These are phyloP conservation scores for Psilocybe sp. DNA, from an alignment of 768 basidiomycete species.

Conservation along the genomic window DNA sequence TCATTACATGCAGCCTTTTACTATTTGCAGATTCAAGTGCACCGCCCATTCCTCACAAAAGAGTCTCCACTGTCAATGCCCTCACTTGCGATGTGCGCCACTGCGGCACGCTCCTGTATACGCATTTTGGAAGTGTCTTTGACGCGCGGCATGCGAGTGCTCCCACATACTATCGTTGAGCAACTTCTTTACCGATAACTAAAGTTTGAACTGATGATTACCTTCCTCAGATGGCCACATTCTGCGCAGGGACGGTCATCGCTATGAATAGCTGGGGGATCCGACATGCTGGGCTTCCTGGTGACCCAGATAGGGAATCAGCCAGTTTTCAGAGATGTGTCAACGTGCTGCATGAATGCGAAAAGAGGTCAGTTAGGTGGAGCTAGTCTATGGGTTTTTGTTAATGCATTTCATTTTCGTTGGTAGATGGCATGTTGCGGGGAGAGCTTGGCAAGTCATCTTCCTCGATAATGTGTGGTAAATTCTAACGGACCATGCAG, in stretches of 20 bases:
- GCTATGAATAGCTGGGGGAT: conserved; percentile 56
- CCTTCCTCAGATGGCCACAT: conserved; percentile 25
- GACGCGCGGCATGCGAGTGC: conserved; percentile 18
- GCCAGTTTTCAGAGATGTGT: conserved; percentile 52
- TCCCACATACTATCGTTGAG: conserved; percentile 9
- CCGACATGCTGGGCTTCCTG: conserved; percentile 28
- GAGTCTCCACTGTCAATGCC: conserved; percentile 40
- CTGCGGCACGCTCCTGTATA: conserved; percentile 72
- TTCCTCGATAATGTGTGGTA: conserved; percentile 10
- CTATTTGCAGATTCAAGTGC: conserved; percentile 60
- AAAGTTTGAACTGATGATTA: background rate
- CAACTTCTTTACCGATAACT: conserved; percentile 12
- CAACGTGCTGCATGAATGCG: conserved; percentile 36
- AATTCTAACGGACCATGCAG: conserved; percentile 26
- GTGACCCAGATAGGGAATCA: conserved; percentile 37
- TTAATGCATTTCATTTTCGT: too few relatives aligned
- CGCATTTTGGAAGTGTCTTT: conserved; percentile 60
- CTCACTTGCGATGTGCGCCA: conserved; percentile 64
- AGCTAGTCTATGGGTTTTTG: too few relatives aligned
- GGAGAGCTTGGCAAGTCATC: conserved; percentile 31
- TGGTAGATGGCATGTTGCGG: conserved; percentile 34
- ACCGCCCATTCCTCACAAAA: conserved; percentile 63
- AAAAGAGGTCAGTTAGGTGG: conserved; percentile 25
- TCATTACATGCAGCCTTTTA: conserved; percentile 39
- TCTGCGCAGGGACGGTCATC: conserved; percentile 45